Evolutionary conservation across 2,329 filamentous ascomycete species (phyloP).

Genomic region (Aureobasidium pullulans): DNA sequence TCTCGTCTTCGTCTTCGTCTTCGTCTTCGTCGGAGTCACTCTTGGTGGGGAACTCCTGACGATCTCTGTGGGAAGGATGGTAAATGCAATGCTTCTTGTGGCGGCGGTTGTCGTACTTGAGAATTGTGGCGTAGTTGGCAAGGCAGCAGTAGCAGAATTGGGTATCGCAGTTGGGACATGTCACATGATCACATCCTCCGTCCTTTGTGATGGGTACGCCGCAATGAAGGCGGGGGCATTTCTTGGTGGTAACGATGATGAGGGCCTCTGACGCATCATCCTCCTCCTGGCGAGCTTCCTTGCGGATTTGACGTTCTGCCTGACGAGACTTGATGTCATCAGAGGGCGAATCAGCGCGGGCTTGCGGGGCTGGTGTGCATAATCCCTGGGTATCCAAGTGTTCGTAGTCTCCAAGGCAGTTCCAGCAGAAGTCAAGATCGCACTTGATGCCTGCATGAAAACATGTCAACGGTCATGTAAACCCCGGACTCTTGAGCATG

Average conservation of each 20-base stretch:
- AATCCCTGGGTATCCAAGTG: background rate
- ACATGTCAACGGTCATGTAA: constrained; percentile 3
- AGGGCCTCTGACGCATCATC: constrained; percentile 14
- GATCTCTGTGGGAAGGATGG: background rate
- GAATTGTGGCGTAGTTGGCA: constrained; percentile 10
- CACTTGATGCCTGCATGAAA: background rate
- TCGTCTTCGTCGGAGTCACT: background rate
- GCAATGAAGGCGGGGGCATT: constrained; percentile 24
- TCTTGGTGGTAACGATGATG: constrained; percentile 20
- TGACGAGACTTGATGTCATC: background rate
- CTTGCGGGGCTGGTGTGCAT: background rate
- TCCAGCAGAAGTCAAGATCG: background rate
- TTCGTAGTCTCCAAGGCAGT: background rate
- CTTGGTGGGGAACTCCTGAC: background rate
- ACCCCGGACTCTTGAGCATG: background rate
- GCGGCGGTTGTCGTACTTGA: background rate
- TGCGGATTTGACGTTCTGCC: background rate
- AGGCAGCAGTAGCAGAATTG: constrained; percentile 27
- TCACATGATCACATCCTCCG: constrained; percentile 26
- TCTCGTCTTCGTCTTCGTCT: background rate
- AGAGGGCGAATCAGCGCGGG: background rate
- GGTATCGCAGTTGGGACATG: constrained; percentile 19
- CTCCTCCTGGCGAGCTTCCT: constrained; percentile 7
- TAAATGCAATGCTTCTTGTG: background rate
- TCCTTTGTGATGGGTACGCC: constrained; percentile 24